Base-by-base conservation (phyloP, 768 basidiomycete species). In the Suillus luteus region DNA sequence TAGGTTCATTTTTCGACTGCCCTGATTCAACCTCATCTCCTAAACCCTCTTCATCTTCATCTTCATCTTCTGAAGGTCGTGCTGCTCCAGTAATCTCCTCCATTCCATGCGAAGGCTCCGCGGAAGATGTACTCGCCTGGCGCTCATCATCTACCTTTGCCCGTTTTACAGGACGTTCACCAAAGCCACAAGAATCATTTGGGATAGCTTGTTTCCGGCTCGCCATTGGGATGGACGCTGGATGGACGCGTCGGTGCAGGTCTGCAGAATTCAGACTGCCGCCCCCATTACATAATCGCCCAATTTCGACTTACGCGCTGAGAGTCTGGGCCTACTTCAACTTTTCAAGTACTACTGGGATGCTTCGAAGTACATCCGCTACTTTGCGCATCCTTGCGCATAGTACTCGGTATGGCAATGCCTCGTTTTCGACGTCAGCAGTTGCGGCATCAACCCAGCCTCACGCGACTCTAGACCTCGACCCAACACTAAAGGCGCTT, bases 391-490 rank as follows among this genome's bases (percentile, higher is more conserved):
- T 64, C n/a, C 48, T 75, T 35, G 68, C 70, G 12, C 65, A 64
- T 35, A 61, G 70, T 51, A 62, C 67, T 54, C 74, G 73, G 38
- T 71, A 66, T 59, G 70, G 57, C 22, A 62, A 67, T 38, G 64
- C 65, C 7, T 43, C 64, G 1, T 75, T 79, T 62, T 76, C 76
- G 19, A 77, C 81, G 9, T 75, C 75, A 44, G 65, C 77, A 10
- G 63, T 65, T 46, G 57, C 65, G 12, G 64, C 71, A 37, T 74
- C 72, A n/a, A 64, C 73, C 46, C 81, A 83, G 52, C 83, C 85
- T n/a, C 90, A 88, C 67, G 80, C 85, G 5, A 79, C 86, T 38
- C 69, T 91, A 10, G 75, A 86, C 51, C 78, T 93, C 43, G 92
- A 93, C 71, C 84, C 91, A 10, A 84, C 84, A 40, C 77, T 91